These are phyloP conservation scores for Tuctoria greenei DNA, from an alignment of 176 grass and related monocot species.

Conservation along the genomic window DNA sequence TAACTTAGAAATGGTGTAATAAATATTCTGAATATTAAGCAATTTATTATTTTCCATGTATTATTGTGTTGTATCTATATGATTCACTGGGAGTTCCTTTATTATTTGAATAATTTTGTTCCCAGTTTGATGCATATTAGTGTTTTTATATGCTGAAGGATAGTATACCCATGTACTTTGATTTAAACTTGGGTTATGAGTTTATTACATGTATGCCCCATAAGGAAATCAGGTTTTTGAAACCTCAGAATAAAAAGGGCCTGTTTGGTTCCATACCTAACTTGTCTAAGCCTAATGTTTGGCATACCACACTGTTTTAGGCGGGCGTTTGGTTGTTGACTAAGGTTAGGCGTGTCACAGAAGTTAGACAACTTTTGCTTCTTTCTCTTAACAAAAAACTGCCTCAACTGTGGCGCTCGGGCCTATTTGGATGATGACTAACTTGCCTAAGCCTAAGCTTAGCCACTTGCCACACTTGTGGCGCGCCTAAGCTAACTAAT, in stretches of 20 bases:
- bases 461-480: too few relatives aligned
- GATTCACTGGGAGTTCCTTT: not conserved
- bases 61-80: not conserved
- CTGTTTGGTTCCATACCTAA: too few relatives aligned
- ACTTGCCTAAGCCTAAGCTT: too few relatives aligned
- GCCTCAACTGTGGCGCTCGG: too few relatives aligned
- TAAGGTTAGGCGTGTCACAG: too few relatives aligned
- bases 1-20: not conserved
- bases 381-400: too few relatives aligned
- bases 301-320: too few relatives aligned
- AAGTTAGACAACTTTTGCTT: too few relatives aligned
- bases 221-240: not conserved
- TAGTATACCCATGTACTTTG: not conserved
- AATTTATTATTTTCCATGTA: not conserved
- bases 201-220: not conserved
- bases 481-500: too few relatives aligned
- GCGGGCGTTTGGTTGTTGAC: too few relatives aligned
- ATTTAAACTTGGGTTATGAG: conserved; percentile 4
- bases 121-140: not conserved
- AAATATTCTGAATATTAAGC: conserved; percentile 13
- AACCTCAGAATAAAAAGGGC: conserved; percentile 11
- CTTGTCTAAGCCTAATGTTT: too few relatives aligned
- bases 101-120: not conserved
- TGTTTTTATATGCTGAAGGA: not conserved
- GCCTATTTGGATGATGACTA: too few relatives aligned